Evolutionary conservation across 371 early-diverging fungal genomes (phyloP), one percentile per base, ranked within the genome.

Genomic region (Mucor velutinosus): DNA sequence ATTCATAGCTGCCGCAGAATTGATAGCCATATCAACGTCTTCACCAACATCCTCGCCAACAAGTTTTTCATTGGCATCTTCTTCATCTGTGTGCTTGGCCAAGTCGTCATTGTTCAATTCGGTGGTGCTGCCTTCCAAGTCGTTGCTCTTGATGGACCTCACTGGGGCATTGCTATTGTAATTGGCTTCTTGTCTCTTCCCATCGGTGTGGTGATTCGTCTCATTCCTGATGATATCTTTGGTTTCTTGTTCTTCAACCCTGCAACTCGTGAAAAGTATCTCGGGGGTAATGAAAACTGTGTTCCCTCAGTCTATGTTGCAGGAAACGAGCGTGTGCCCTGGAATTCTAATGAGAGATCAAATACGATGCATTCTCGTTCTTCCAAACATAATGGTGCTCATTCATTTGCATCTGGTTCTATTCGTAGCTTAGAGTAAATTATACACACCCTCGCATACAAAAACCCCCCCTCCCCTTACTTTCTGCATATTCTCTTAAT

Each of bases 111-210:
- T 53, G 83, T 90, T 7, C 67, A 80, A 60, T 84, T 87, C 62
- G 88, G 88, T 65, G 86, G 84, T 27, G 68, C 66, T 41, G 88
- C 89, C 39, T 87, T 89, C 74, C 64, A 78, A 64, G 78, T 84
- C 2, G 65, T 68, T 3, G 70, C 76, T 0, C 60, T 93, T 17
- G 76, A 58, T 59, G 85, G 71, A 2, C 32, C 49, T 21, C 86
- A 91, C 27, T 94, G 93, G 94, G 77, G 59, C 7, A 77, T 91
- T 56, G 89, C 87, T 60, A 59, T 94, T 37, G 55, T 82, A 3
- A 68, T 90, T 53, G 93, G 92, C 39, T 55, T 84, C 33, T 60
- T 90, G 3, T 86, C 89, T 1, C 43, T 94, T 6, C 91, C 92
- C 14, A 69, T 89, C 60, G 94, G 92, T 70, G 80, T 85, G 2